Conservation (phyloP, 2,329 filamentous ascomycete species). For the Stachybotrys chartarum region DNA sequence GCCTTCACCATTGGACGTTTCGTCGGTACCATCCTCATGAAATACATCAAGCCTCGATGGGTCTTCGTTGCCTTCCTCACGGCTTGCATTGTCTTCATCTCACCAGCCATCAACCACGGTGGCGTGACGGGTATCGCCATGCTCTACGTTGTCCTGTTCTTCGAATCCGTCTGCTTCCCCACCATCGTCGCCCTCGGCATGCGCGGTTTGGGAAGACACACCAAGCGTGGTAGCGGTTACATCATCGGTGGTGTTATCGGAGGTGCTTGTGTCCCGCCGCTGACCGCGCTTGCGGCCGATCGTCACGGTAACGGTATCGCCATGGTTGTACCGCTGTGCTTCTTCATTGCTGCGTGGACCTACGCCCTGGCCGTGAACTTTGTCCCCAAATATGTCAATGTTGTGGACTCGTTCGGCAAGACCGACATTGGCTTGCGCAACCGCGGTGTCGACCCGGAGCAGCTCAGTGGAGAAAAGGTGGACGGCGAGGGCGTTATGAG, state of each 20-base stretch:
- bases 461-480: conserved; percentile 6
- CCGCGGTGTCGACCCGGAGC: conserved; percentile 19
- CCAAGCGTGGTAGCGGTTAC: conserved; percentile 67
- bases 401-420: conserved; percentile 51
- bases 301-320: conserved; percentile 49
- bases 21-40: conserved; percentile 59
- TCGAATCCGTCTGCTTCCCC: conserved; percentile 74
- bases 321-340: conserved; percentile 59
- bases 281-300: conserved; percentile 64
- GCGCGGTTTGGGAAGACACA: conserved; percentile 67
- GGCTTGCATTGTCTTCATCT: conserved; percentile 56
- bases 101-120: conserved; percentile 37
- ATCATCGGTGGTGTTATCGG: conserved; percentile 63
- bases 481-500: neutral
- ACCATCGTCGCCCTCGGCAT: conserved; percentile 75
- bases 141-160: conserved; percentile 67
- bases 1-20: conserved; percentile 69
- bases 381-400: conserved; percentile 52
- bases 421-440: conserved; percentile 33
- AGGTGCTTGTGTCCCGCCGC: conserved; percentile 66
- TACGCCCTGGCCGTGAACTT: conserved; percentile 61
- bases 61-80: conserved; percentile 62
- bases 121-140: conserved; percentile 47
- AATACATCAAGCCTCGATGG: conserved; percentile 55
- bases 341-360: conserved; percentile 48